Evolutionary conservation across 2,329 filamentous ascomycete genomes (phyloP), one percentile per base, ranked within the genome.

Genomic region (Nemania diffusa): DNA sequence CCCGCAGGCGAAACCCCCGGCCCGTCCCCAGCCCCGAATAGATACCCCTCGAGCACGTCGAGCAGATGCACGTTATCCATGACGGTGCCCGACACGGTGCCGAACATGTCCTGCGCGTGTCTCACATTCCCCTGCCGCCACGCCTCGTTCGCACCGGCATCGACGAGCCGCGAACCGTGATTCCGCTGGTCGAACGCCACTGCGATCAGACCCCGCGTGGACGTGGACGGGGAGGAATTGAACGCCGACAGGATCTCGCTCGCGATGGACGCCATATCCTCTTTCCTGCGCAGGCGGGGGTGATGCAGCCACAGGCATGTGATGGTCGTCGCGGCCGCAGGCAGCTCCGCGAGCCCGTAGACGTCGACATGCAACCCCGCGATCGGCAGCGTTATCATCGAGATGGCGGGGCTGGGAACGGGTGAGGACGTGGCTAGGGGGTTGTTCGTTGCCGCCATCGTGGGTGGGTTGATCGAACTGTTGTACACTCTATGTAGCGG

Each of bases 31-130:
- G 68, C 80, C 4, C 85, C 84, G 73, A 92, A 91, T 24, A 96
- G 81, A 76, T 94, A 97, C 0, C 89, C 89, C n/a, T 88, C 88
- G 1, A 97, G 82, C 63, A 93, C 87, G 73, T 94, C 91, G 71
- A 98, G 90, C 69, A 98, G 81, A 9, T 90, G 84, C 17, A 86
- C 88, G 37, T 91, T 90, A 78, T 98, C 95, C n/a, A 83, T 80
- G 15, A 91, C 91, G 0, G 92, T 95, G 59, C 87, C 85, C 79
- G 88, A 87, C 67, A 94, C 91, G 68, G 89, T 88, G 32, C 88
- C 89, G 77, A 96, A 94, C 94, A 99, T 97, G 79, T 99, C 96
- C 76, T 93, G 89, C 0, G 94, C 95, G 81, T 98, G 96, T 6
- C 84, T 87, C 40, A 85, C 82, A 76, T 97, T 97, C 32, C 93